Evolutionary conservation across 192 early-diverging fungal species (phyloP), one percentile per base, ranked within the genome.

Genomic region (Coemansia sp.): DNA sequence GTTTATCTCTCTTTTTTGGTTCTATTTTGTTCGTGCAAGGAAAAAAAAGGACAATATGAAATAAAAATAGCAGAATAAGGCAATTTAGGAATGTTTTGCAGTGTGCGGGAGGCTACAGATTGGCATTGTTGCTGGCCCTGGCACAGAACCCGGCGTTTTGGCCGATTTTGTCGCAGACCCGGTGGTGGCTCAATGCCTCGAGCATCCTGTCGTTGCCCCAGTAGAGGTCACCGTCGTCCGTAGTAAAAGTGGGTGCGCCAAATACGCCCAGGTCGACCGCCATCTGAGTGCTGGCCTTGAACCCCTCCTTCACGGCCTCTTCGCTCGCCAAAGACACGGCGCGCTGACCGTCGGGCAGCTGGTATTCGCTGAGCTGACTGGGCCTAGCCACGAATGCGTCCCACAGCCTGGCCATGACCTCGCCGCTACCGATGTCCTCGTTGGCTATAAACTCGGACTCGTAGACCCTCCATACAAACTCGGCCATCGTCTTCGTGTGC

Each of bases 191-290:
- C 49, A 72, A 8, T 32, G 83, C 70, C 22, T 79, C 78, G 62
- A 78, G 19, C 16, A 84, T 61, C 6, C 82, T 70, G 61, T 86
- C 85, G 36, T 82, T 83, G 53, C 85, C 85, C 83, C 83, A 86
- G 67, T 84, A 86, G 51, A 83, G 62, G 48, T 72, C 67, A 34
- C 78, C 74, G 27, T 84, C 81, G 6, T 74, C 75, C 20, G 82
- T 78, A 6, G 82, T 72, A 23, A 86, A 83, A 25, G 74, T 74
- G 18, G 85, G 85, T 6, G 74, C 83, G 14, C 83, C 85, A 70
- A 86, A 86, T 54, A 82, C 59, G 0, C 69, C 69, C 49, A 35
- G 20, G 4, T 69, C 69, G 1, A 82, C 49, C 0, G 83, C 85
- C 39, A 64, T 73, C 29, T 82, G 78, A 18, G 82, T 82, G 52